Conservation (phyloP, 1,139 yeast genomes). For the Suhomyces atakaporum region DNA sequence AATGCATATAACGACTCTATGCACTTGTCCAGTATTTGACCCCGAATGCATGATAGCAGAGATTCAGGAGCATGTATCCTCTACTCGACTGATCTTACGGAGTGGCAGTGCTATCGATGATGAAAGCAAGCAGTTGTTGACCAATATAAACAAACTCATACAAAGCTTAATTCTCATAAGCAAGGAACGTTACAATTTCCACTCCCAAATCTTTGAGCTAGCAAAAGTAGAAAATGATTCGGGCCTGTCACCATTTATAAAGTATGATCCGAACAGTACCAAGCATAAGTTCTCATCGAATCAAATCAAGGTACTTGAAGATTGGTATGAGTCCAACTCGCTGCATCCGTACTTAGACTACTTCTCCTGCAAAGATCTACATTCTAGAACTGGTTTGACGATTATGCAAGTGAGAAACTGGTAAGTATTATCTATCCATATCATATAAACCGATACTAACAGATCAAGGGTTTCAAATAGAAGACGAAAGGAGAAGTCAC, state of each 20-base stretch:
- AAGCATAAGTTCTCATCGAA: background rate
- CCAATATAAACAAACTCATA: background rate
- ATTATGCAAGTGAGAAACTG: constrained; percentile 15
- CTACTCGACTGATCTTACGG: background rate
- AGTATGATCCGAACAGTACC: background rate
- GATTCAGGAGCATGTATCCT: constrained; percentile 1
- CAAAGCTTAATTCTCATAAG: constrained; percentile 1
- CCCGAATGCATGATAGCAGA: constrained; percentile 14
- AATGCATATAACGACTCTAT: constrained; percentile 17
- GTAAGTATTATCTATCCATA: constrained; percentile 12
- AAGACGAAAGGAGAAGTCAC: constrained; percentile 15
- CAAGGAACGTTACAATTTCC: constrained; percentile 4
- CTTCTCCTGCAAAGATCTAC: constrained; percentile 2
- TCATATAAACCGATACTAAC: constrained; percentile 7
- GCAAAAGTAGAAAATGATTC: background rate
- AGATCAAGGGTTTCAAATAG: constrained; percentile 15
- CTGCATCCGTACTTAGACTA: constrained; percentile 7
- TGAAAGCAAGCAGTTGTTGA: constrained; percentile 1
- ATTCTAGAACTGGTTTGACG: constrained; percentile 7
- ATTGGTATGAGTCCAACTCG: constrained; percentile 9
- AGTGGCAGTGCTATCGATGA: background rate
- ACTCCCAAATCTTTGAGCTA: background rate
- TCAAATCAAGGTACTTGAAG: constrained; percentile 7
- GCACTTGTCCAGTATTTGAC: constrained; percentile 18
- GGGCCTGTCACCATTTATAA: background rate